Base-by-base conservation (phyloP, 148 eudicot genomes). In the Rhododendron vialii region DNA sequence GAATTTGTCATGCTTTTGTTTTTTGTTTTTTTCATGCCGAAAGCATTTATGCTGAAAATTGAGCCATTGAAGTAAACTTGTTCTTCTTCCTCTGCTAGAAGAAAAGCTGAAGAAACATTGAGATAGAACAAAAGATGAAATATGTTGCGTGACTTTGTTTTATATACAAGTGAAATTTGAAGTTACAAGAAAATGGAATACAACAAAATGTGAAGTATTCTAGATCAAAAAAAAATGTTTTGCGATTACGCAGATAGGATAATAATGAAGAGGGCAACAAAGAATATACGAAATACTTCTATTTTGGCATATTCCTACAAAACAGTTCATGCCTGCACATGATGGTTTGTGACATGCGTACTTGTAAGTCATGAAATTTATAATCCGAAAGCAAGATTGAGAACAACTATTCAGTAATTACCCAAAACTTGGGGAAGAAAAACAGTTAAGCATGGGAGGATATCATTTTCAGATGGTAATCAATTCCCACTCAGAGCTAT, bases 401-500 rank as follows among this genome's bases (percentile, higher is more conserved):
- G 53, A 38, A 59, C 14, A 59, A 12, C 45, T 61, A 35, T 1
- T 36, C 8, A 57, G 43, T 12, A 82, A 20, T 33, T 15, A 35
- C 12, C 33, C 24, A 24, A 59, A 38, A 82, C 74, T 9, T 36
- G 50, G 69, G 67, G 9, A 55, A 38, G 20, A 43, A 65, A 83
- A 22, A 41, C 10, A 15, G 5, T 24, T 9, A 17, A 83, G 77
- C 41, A 65, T 65, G 55, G 7, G 36, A 65, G 13, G 75, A 30
- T 69, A 71, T 71, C 85, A 26, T 10, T 86, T 80, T 86, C 84
- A 35, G 10, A 17, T 20, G 43, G 9, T 50, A 33, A 69, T 45
- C 28, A 69, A 67, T 69, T 35, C 83, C 78, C 84, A 86, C 78
- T 48, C 41, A 55, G 26, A 59, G 76, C 63, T 18, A 80, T 63